Conservation (phyloP, 345 rosid species). For the Bruguiera sexangula region DNA sequence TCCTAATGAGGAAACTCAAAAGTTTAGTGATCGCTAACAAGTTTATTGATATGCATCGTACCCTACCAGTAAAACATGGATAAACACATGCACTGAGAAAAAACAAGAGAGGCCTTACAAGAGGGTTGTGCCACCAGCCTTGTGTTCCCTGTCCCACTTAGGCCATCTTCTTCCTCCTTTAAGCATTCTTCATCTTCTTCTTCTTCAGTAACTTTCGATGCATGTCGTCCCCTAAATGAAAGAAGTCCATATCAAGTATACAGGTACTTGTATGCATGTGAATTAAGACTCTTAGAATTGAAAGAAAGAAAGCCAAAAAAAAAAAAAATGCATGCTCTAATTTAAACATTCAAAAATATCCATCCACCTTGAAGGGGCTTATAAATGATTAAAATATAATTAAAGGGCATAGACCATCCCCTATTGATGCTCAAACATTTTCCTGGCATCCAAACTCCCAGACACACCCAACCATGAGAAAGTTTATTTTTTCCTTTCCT, state of each 20-base stretch:
- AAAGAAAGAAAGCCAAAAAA: neutral
- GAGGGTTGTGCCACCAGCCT: conserved; percentile 91
- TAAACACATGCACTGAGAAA: neutral
- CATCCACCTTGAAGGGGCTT: no score
- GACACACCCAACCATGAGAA: neutral
- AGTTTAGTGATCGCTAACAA: neutral
- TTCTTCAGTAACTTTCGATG: conserved; percentile 93
- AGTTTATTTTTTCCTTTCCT: no score
- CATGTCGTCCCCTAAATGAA: conserved; percentile 88
- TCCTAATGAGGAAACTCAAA: no score
- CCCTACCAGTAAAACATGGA: neutral
- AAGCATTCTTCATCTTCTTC: conserved; percentile 98
- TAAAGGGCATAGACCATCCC: no score
- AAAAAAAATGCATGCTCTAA: neutral
- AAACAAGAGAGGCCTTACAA: conserved; percentile 44
- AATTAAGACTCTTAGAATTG: no score
- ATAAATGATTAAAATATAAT: no score
- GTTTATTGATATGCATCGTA: neutral
- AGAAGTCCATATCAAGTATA: neutral
- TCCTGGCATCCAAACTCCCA: neutral
- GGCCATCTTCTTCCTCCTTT: conserved; percentile 92
- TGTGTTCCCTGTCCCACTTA: conserved; percentile 74
- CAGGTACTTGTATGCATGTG: neutral
- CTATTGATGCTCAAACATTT: neutral
- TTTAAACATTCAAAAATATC: no score